phyloP scores from a whole-genome alignment of 768 basidiomycete species.

The Hemileccinum rubropunctum region DNA sequence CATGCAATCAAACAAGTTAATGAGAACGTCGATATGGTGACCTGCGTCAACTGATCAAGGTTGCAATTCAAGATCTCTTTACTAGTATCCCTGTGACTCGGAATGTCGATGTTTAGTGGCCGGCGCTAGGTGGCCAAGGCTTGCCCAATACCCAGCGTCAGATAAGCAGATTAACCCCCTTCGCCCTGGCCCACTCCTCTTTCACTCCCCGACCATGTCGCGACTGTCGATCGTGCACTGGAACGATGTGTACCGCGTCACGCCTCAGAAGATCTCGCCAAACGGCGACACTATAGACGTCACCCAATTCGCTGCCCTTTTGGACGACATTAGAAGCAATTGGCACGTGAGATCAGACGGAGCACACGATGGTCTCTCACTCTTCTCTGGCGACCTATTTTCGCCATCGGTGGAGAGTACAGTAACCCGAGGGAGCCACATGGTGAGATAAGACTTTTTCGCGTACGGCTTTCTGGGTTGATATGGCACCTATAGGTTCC shows the following conservation, averaged over 20 bases:
- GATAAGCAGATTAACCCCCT: constrained; percentile 6
- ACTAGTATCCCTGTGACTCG: too few relatives aligned
- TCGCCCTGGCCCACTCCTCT: neutral
- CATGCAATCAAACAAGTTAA: too few relatives aligned
- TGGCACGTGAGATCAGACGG: constrained; percentile 54
- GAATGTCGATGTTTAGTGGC: too few relatives aligned
- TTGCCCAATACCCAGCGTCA: too few relatives aligned
- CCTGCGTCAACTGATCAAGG: too few relatives aligned
- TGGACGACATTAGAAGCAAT: constrained; percentile 56
- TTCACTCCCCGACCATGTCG: constrained; percentile 29
- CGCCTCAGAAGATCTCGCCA: constrained; percentile 61
- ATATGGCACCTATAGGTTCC: constrained; percentile 57
- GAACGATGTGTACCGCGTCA: constrained; percentile 84
- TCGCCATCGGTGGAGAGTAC: constrained; percentile 84
- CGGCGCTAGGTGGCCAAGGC: too few relatives aligned
- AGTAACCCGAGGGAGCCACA: constrained; percentile 87
- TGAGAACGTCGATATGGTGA: too few relatives aligned
- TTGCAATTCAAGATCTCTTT: too few relatives aligned
- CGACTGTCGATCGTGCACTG: constrained; percentile 57
- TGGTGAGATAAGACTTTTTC: constrained; percentile 47
- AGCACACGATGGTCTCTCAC: constrained; percentile 64
- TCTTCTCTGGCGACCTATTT: constrained; percentile 91
- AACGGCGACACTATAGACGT: constrained; percentile 74
- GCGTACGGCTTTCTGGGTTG: neutral
- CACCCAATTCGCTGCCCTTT: constrained; percentile 75